Evolutionary conservation across 1,139 yeast genomes (phyloP).

Genomic region (Hanseniaspora sp.): DNA sequence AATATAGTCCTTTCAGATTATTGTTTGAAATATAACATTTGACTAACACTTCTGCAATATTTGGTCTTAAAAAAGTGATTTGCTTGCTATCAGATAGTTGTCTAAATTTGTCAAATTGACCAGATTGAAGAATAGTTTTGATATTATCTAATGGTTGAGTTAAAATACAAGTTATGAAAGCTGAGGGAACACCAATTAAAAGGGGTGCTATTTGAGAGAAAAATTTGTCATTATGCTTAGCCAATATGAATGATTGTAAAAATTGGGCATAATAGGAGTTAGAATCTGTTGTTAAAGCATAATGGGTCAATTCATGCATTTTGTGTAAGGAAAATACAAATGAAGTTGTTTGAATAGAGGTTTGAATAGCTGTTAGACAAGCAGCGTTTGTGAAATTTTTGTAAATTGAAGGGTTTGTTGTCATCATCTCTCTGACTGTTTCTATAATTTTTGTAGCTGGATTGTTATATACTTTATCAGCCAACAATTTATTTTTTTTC

Average conservation of each 20-base stretch:
- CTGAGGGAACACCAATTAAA: constrained; percentile 43
- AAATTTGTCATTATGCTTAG: not conserved
- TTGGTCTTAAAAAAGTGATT: not conserved
- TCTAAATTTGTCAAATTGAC: constrained; percentile 6
- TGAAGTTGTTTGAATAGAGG: not conserved
- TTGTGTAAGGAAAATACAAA: not conserved
- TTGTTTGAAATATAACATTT: constrained; percentile 57
- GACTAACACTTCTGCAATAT: not conserved
- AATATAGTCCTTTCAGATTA: constrained; percentile 57
- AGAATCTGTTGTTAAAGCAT: not conserved
- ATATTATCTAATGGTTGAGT: constrained; percentile 91
- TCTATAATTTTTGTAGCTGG: not conserved
- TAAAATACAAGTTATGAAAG: constrained; percentile 54
- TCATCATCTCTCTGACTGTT: constrained; percentile 3
- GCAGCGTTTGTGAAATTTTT: not conserved
- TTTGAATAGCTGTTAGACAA: not conserved
- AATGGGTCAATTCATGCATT: not conserved
- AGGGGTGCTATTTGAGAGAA: constrained; percentile 1
- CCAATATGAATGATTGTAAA: not conserved
- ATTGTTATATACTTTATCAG: not conserved
- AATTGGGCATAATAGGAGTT: not conserved
- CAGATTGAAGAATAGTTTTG: constrained; percentile 76
- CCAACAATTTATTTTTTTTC: not conserved
- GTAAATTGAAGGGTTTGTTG: not conserved
- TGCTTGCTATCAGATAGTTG: constrained; percentile 4